phyloP scores from a whole-genome alignment of 176 grass and related monocot species.

The Bromus sterilis region DNA sequence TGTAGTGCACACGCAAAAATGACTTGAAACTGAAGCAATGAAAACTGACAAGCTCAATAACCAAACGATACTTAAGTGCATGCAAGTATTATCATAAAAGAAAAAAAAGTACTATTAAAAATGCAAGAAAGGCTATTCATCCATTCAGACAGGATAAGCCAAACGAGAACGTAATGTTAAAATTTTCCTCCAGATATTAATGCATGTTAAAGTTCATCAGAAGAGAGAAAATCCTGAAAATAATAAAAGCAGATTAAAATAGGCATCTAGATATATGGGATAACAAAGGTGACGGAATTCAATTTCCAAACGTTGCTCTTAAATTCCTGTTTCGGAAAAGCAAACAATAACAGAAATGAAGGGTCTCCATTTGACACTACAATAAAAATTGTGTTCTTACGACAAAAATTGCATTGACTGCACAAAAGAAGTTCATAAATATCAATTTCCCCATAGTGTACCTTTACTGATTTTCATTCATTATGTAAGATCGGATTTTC shows the following conservation, averaged over 20 bases:
- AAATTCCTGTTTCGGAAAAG: not conserved
- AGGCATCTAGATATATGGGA: not conserved
- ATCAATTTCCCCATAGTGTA: not conserved
- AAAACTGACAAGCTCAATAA: not conserved
- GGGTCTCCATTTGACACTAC: not conserved
- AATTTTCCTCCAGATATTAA: not conserved
- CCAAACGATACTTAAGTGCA: not conserved
- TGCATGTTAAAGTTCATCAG: not conserved
- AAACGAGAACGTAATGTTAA: not conserved
- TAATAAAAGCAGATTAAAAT: not conserved
- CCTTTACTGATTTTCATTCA: not conserved
- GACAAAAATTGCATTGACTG: not conserved
- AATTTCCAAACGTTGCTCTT: not conserved
- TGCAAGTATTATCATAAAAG: not conserved
- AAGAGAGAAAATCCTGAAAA: not conserved
- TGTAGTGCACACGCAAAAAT: not conserved
- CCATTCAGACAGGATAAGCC: not conserved
- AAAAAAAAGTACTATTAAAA: not conserved
- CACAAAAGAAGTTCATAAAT: not conserved
- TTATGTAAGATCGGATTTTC: not conserved
- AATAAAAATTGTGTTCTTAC: not conserved
- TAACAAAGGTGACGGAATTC: too few relatives aligned
- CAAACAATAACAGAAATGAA: not conserved
- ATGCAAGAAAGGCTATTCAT: not conserved
- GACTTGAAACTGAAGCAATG: constrained; percentile 1